Evolutionary conservation across 2,329 filamentous ascomycete species (phyloP).

Genomic region (Paecilomyces niveus): DNA sequence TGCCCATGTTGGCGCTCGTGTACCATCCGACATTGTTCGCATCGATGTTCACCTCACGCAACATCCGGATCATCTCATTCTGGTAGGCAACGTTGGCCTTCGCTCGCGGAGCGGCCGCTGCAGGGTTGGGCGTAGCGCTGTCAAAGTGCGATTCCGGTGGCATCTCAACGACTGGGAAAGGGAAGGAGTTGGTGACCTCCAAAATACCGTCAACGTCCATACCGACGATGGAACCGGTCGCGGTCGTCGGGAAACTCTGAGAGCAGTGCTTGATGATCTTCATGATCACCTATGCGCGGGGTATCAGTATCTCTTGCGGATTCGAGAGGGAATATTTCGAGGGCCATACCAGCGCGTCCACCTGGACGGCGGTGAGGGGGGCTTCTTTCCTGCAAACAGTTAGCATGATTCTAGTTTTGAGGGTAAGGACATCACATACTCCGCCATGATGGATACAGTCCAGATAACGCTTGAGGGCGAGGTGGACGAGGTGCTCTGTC

Average conservation of each 20-base stretch:
- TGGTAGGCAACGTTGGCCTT: slow-evolving; percentile 87
- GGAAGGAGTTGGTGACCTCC: slow-evolving; percentile 91
- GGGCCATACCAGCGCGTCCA: slow-evolving; percentile 78
- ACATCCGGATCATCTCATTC: slow-evolving; percentile 92
- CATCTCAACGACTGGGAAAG: slow-evolving; percentile 78
- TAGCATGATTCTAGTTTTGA: slow-evolving; percentile 13
- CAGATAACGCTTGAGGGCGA: slow-evolving; percentile 12
- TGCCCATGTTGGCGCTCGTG: slow-evolving; percentile 96
- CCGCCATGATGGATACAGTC: slow-evolving; percentile 23
- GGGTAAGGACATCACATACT: slow-evolving; percentile 14
- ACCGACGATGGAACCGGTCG: slow-evolving; percentile 85
- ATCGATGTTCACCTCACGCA: slow-evolving; percentile 96
- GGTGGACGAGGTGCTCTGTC: slow-evolving; percentile 6
- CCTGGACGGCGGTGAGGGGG: slow-evolving; percentile 79
- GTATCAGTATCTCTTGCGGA: slow-evolving; percentile 19
- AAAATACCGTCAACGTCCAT: slow-evolving; percentile 79
- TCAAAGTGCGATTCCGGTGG: slow-evolving; percentile 66
- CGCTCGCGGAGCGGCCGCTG: slow-evolving; percentile 81
- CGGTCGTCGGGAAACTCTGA: slow-evolving; percentile 76
- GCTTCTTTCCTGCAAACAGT: slow-evolving; percentile 50
- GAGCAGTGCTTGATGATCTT: slow-evolving; percentile 97
- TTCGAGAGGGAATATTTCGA: slow-evolving; percentile 25
- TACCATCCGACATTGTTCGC: slow-evolving; percentile 99
- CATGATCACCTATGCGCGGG: slow-evolving; percentile 67
- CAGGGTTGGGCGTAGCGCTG: slow-evolving; percentile 60